Evolutionary conservation across 192 early-diverging fungal species (phyloP), one percentile per base, ranked within the genome.

Genomic region (Thoreauomyces humboldtii): DNA sequence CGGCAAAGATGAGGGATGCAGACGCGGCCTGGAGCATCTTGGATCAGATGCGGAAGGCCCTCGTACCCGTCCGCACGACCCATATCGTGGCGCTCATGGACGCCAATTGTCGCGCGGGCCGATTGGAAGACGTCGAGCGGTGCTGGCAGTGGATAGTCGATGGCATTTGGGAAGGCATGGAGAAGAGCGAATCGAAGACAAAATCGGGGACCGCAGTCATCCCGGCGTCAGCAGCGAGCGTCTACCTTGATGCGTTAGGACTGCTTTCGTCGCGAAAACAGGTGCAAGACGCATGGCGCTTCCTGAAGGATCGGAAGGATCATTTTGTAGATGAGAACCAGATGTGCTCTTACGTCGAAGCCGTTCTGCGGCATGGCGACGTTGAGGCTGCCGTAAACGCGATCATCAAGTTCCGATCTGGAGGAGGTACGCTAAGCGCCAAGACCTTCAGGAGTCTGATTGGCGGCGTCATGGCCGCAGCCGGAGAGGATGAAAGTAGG

Each of bases 101-200:
- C 29, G 59, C 59, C 0, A 24, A n/a, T 17, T 17, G 15, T 1
- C 41, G 59, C n/a, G 44, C 59, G 6, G 27, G 45, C 59, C 21
- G 28, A 11, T 25, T 61, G 24, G 45, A 33, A 12, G 21, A 21
- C 21, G 43, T 48, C 28, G 22, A n/a, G 6, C 44, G n/a, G 19
- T 61, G 41, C 37, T 57, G 55, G 55, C 7, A 57, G 31, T 57
- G 55, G 55, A 17, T 57, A 3, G 19, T 37, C 4, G 11, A 57
- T 19, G 55, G 19, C 24, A 22, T 37, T 15, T 55, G 53, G 53
- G 14, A 11, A 11, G 47, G 47, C 12, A 7, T 24, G 7, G 15
- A 12, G 7, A 11, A 7, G 7, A 12, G 21, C 15, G n/a, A n/a
- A n/a, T n/a, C n/a, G n/a, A n/a, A n/a, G n/a, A n/a, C n/a, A n/a